These are phyloP conservation scores for Cardiospermum halicacabum DNA, from an alignment of 345 rosid genomes.

Conservation along the genomic window DNA sequence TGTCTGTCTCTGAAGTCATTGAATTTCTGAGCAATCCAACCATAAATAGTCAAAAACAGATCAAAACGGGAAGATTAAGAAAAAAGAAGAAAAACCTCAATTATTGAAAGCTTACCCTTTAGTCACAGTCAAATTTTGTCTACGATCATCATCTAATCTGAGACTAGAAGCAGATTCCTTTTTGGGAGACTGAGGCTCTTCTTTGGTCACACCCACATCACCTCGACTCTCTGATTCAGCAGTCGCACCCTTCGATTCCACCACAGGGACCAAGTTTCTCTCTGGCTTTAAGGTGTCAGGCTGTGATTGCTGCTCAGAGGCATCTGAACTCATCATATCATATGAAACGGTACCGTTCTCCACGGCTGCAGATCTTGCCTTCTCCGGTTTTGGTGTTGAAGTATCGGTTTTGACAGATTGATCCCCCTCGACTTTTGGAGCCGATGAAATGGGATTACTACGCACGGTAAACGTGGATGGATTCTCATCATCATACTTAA, in stretches of 20 bases:
- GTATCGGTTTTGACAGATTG: conserved; percentile 44
- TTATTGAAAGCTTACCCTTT: conserved; percentile 44
- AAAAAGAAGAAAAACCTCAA: background rate
- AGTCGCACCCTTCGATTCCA: conserved; percentile 41
- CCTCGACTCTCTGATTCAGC: conserved; percentile 33
- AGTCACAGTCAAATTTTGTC: conserved; percentile 25
- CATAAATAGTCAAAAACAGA: conserved; percentile 3
- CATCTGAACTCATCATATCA: conserved; percentile 28
- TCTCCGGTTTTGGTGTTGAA: conserved; percentile 36
- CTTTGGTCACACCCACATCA: conserved; percentile 38
- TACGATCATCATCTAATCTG: conserved; percentile 48
- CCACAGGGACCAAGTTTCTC: conserved; percentile 5
- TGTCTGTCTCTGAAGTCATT: conserved; percentile 37
- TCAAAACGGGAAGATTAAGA: background rate
- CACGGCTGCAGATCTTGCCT: conserved; percentile 30
- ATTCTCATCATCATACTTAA: conserved; percentile 80
- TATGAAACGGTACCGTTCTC: conserved; percentile 31
- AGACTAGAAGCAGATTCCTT: conserved; percentile 48
- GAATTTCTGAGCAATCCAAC: conserved; percentile 31
- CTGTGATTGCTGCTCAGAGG: conserved; percentile 13
- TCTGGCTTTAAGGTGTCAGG: conserved; percentile 22
- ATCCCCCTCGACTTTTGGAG: conserved; percentile 51
- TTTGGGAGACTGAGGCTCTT: conserved; percentile 49
- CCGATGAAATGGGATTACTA: conserved; percentile 37
- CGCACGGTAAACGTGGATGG: conserved; percentile 41